phyloP scores from a whole-genome alignment of 768 basidiomycete genomes.

The Mycena alexandri region DNA sequence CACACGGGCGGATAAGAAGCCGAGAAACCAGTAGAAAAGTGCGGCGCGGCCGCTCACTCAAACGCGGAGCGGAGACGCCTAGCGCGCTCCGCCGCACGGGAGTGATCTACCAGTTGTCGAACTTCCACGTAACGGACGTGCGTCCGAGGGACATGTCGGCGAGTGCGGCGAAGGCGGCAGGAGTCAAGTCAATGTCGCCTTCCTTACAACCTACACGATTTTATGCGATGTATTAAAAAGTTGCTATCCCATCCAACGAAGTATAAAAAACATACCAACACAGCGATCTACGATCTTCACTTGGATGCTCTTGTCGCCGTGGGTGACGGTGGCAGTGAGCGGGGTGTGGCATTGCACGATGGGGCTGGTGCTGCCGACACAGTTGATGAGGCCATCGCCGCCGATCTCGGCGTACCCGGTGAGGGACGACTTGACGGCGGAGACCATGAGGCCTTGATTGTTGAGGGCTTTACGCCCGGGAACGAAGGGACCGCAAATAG shows the following conservation, averaged over 20 bases:
- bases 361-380: constrained; percentile 12
- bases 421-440: constrained; percentile 38
- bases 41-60: constrained; percentile 16
- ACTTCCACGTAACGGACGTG: constrained; percentile 56
- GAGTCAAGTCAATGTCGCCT: constrained; percentile 48
- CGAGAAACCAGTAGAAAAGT: constrained; percentile 13
- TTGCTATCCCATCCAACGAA: no score
- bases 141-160: constrained; percentile 44
- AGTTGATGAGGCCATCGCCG: constrained; percentile 45
- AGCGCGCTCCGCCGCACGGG: constrained; percentile 1
- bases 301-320: constrained; percentile 50
- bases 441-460: constrained; percentile 38
- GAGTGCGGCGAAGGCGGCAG: constrained; percentile 44
- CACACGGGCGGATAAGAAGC: constrained; percentile 26
- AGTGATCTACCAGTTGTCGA: constrained; percentile 39
- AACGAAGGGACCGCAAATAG: constrained; percentile 48
- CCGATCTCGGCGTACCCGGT: constrained; percentile 41
- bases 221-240: no score
- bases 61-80: constrained; percentile 20
- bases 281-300: constrained; percentile 67
- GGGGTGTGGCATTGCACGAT: constrained; percentile 35
- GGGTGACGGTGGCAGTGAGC: constrained; percentile 42
- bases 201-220: constrained; percentile 52
- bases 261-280: no score
- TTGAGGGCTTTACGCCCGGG: constrained; percentile 42